phyloP scores from a whole-genome alignment of 2,329 filamentous ascomycete species.

The Colletotrichum falcatum region DNA sequence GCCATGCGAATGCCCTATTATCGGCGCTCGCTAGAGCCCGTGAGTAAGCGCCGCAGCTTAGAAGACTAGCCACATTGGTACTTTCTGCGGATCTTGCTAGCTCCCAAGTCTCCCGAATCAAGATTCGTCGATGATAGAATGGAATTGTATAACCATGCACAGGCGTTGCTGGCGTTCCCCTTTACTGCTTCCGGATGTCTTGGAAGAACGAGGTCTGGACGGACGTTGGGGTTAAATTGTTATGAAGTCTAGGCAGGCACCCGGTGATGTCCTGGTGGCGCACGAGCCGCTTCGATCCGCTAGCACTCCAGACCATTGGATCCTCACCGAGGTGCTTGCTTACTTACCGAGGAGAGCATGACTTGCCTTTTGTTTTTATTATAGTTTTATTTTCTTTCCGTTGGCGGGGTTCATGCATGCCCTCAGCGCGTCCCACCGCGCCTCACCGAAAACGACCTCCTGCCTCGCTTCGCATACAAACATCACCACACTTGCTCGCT shows the following conservation, averaged over 20 bases:
- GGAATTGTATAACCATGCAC: background rate
- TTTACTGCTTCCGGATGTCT: slow-evolving; percentile 12
- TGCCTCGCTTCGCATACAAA: background rate
- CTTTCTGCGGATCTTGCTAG: background rate
- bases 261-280: background rate
- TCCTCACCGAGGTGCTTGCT: slow-evolving; percentile 18
- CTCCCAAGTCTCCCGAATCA: background rate
- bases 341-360: background rate
- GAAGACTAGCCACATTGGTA: background rate
- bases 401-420: slow-evolving; percentile 32
- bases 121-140: background rate
- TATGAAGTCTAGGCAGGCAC: background rate
- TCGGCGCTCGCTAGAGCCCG: background rate
- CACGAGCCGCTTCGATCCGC: slow-evolving; percentile 20
- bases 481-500: background rate
- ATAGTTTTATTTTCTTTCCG: no score
- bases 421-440: slow-evolving; percentile 35
- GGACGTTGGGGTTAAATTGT: slow-evolving; percentile 1
- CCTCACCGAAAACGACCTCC: slow-evolving; percentile 33
- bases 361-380: background rate
- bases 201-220: background rate
- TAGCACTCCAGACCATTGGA: background rate
- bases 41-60: background rate
- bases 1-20: background rate
- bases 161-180: background rate